phyloP scores from a whole-genome alignment of 2,329 filamentous ascomycete genomes.

The Neonectria hederae region DNA sequence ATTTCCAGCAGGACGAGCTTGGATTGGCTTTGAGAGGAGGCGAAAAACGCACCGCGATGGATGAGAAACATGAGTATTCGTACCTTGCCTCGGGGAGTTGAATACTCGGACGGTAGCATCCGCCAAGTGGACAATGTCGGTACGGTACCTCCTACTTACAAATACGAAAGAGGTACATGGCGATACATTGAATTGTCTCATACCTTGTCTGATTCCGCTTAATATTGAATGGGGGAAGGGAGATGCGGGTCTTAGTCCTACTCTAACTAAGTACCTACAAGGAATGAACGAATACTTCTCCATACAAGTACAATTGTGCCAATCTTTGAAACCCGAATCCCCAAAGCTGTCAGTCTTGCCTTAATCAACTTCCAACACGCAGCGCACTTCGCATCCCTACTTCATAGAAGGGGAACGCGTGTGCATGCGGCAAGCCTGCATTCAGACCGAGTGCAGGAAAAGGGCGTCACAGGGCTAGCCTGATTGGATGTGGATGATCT shows the following conservation, averaged over 20 bases:
- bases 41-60: neutral
- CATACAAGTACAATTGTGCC: neutral
- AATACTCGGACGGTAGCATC: neutral
- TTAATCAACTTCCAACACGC: neutral
- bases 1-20: constrained; percentile 9
- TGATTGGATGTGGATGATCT: constrained; percentile 32
- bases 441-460: constrained; percentile 26
- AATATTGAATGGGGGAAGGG: neutral
- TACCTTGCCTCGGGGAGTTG: neutral
- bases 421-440: constrained; percentile 32
- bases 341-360: neutral
- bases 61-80: neutral
- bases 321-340: neutral
- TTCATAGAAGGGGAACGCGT: constrained; percentile 26
- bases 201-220: neutral
- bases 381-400: too few species aligned
- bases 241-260: neutral
- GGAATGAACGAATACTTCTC: neutral
- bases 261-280: neutral
- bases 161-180: too few species aligned
- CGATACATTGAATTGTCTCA: neutral
- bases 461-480: constrained; percentile 17
- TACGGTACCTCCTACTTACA: neutral
- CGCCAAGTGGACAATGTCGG: neutral
- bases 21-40: constrained; percentile 3